Percentiles rank a stretch among this genome's conserved stretches.
phyloP scores from a whole-genome alignment of 2,329 filamentous ascomycete genomes.

The Neurospora crassa region DNA sequence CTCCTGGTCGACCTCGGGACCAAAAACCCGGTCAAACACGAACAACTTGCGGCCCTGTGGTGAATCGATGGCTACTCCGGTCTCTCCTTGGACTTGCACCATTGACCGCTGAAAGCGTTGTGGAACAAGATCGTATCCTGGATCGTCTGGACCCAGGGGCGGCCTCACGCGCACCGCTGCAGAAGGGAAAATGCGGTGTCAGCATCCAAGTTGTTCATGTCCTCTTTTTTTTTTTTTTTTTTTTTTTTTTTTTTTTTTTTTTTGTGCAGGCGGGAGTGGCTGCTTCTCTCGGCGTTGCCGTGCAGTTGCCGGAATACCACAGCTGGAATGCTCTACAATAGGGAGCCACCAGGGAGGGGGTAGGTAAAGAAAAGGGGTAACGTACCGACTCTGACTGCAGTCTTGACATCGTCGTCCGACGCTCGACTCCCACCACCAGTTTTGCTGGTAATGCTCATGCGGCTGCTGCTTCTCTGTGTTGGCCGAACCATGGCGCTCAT shows the following conservation, averaged over 20 bases:
- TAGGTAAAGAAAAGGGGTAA: neutral
- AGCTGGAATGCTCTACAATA: neutral
- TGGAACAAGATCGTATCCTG: slow-evolving; percentile 88
- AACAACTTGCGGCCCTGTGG: slow-evolving; percentile 91
- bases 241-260: too few relatives aligned
- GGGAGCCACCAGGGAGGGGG: neutral
- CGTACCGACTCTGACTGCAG: slow-evolving; percentile 92
- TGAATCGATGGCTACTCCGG: slow-evolving; percentile 79
- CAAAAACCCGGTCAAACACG: slow-evolving; percentile 92
- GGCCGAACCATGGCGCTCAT: slow-evolving; percentile 74
- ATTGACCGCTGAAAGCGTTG: slow-evolving; percentile 90
- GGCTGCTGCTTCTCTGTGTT: slow-evolving; percentile 65
- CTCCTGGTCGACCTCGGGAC: slow-evolving; percentile 72
- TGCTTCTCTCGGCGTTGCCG: neutral
- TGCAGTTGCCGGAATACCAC: neutral
- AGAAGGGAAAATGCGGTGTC: neutral
- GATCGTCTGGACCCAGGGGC: slow-evolving; percentile 71
- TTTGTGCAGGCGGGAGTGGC: neutral
- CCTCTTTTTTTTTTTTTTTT: neutral
- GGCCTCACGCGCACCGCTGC: slow-evolving; percentile 88
- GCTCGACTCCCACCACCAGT: slow-evolving; percentile 66
- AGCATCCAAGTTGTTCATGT: neutral
- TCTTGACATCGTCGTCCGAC: slow-evolving; percentile 83
- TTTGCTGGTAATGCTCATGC: slow-evolving; percentile 77
- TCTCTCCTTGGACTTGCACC: slow-evolving; percentile 80